These are phyloP conservation scores for Aspergillus ostianus DNA, from an alignment of 495 filamentous ascomycete species.

Conservation along the genomic window DNA sequence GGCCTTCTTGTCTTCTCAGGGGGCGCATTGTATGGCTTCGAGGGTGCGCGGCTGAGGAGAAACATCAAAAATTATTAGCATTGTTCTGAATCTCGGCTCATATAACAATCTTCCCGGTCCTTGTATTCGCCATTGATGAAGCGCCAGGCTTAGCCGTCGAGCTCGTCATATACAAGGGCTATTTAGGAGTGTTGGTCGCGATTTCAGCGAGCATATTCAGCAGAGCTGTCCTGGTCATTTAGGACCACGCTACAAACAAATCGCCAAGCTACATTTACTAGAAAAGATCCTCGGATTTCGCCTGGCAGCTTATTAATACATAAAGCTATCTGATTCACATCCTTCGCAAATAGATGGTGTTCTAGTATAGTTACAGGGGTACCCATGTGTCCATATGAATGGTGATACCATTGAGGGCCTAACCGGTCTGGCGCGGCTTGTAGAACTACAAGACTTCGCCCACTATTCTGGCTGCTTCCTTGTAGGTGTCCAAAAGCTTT, in stretches of 20 bases:
- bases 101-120: too few species aligned
- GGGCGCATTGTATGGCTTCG: slow-evolving; percentile 84
- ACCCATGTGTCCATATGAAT: background rate
- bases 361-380: background rate
- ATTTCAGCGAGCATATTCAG: too few species aligned
- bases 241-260: too few species aligned
- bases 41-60: slow-evolving; percentile 49
- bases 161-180: too few species aligned
- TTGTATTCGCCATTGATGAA: too few species aligned
- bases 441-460: slow-evolving; percentile 78
- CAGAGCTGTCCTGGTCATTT: too few species aligned
- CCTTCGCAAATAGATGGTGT: background rate
- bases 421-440: background rate
- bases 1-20: slow-evolving; percentile 83
- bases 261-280: too few species aligned
- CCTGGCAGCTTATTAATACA: too few species aligned
- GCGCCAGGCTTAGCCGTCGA: too few species aligned
- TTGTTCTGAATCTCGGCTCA: background rate
- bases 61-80: slow-evolving; percentile 21
- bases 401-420: background rate
- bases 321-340: background rate
- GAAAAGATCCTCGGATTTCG: too few species aligned
- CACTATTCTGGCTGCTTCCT: slow-evolving; percentile 95
- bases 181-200: too few species aligned
- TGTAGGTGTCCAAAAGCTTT: slow-evolving; percentile 88